Base-by-base conservation (phyloP, 495 filamentous ascomycete genomes). In the Penicillium mononematosum region DNA sequence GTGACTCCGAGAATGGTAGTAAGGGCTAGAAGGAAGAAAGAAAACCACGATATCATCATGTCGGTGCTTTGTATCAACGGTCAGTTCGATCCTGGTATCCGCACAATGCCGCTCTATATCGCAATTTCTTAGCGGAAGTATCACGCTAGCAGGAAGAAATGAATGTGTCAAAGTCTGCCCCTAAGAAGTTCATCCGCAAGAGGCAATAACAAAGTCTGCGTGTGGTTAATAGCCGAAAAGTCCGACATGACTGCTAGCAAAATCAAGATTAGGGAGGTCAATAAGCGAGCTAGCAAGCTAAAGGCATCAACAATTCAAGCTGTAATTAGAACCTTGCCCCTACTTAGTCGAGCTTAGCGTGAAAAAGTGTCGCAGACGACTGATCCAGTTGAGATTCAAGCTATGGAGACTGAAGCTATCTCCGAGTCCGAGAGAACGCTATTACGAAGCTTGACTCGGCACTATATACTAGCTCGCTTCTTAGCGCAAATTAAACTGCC, bases 191-290 rank as follows among this genome's bases (percentile, higher is more conserved):
- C 20, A 12, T 36, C 20, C 10, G n/a, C 1, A 34, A 10, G 10
- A 25, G 14, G 9, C 6, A n/a, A 24, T 14, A 2, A 25, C 1
- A 17, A 12, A 14, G 25, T 5, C 24, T 16, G 20, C 25, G 39
- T 19, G 29, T 17, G n/a, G 16, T 10, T 45, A 16, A 31, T 32
- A 5, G 19, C 20, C 29, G 39, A 36, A 34, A 54, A 24, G 4
- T 34, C 2, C n/a, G 9, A 12, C 19, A 25, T 54, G 41, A 14
- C 29, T 45, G 29, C 17, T 45, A 2, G 16, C 32, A 22, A 31
- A 55, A 12, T 6, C 20, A 55, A 39, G 32, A 55, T 25, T 46
- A 55, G 16, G 52, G 52, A 46, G 43, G 52, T 55, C 32, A 36
- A 55, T 55, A 41, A 47, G 53, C 44, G 43, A 55, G 53, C 19